phyloP scores from a whole-genome alignment of 106 monocot genomes.

The Dioscorea zingiberensis region DNA sequence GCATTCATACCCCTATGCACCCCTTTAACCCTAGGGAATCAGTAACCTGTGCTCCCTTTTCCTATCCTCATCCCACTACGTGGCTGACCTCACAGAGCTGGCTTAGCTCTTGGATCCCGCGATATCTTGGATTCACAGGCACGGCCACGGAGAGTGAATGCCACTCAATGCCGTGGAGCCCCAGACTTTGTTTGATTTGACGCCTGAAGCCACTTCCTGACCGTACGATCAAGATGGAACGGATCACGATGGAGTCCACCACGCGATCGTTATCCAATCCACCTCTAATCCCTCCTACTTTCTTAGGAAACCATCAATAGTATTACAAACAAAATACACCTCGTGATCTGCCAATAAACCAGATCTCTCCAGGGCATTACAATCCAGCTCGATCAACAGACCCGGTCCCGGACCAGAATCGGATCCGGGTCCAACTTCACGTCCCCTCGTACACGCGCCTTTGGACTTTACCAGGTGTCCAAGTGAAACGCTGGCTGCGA shows the following conservation, averaged over 20 bases:
- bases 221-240: not conserved
- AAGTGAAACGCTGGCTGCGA: not conserved
- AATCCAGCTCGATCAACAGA: not conserved
- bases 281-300: not conserved
- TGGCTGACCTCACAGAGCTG: too few relatives aligned
- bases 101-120: too few relatives aligned
- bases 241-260: not conserved
- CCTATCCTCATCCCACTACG: too few relatives aligned
- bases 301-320: not conserved
- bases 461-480: not conserved
- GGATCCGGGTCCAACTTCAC: not conserved
- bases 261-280: not conserved
- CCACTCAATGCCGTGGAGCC: constrained; percentile 3
- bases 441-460: not conserved
- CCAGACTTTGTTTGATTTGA: not conserved
- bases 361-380: not conserved
- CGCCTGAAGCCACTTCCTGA: not conserved
- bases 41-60: too few relatives aligned
- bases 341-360: not conserved
- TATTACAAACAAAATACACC: not conserved
- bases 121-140: not conserved
- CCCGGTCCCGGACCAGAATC: not conserved
- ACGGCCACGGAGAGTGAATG: not conserved
- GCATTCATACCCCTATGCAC: too few relatives aligned
- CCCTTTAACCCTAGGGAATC: too few relatives aligned